Evolutionary conservation across 495 filamentous ascomycete genomes (phyloP).

Genomic region (Podospora comata): DNA sequence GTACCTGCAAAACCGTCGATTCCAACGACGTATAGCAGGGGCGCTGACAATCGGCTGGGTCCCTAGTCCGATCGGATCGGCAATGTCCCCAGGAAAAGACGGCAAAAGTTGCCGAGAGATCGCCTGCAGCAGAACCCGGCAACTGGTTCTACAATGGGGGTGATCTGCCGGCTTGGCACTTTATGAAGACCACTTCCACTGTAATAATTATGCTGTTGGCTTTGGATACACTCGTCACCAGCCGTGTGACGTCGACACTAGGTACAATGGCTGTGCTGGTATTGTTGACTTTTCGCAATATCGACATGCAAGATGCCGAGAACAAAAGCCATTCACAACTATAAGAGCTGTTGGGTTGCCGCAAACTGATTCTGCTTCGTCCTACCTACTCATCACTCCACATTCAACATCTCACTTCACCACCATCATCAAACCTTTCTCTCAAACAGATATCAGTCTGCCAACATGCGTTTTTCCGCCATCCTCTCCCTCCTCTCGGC

Average conservation of each 20-base stretch:
- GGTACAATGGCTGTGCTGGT: neutral
- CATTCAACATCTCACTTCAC: neutral
- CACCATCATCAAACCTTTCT: neutral
- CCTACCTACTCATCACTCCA: neutral
- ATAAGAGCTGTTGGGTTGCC: neutral
- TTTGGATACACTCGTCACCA: too few relatives aligned
- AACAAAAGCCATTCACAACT: neutral
- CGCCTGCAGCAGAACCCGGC: neutral
- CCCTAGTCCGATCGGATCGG: too few relatives aligned
- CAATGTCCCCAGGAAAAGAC: neutral
- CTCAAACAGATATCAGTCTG: slow-evolving; percentile 4
- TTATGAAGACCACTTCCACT: neutral
- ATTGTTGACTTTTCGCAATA: neutral
- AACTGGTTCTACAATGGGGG: slow-evolving; percentile 2
- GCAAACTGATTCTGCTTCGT: neutral
- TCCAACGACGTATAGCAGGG: too few relatives aligned
- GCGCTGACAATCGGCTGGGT: too few relatives aligned
- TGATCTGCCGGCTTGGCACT: slow-evolving; percentile 21
- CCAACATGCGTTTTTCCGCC: slow-evolving; percentile 18
- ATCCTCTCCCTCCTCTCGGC: slow-evolving; percentile 13
- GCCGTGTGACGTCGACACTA: slow-evolving; percentile 9
- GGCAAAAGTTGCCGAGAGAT: neutral
- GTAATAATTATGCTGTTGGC: too few relatives aligned
- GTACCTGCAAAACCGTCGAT: too few relatives aligned
- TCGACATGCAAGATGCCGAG: too few relatives aligned